Evolutionary conservation across 139 green algal species (phyloP).

Genomic region (Tetradesmus obliquus): DNA sequence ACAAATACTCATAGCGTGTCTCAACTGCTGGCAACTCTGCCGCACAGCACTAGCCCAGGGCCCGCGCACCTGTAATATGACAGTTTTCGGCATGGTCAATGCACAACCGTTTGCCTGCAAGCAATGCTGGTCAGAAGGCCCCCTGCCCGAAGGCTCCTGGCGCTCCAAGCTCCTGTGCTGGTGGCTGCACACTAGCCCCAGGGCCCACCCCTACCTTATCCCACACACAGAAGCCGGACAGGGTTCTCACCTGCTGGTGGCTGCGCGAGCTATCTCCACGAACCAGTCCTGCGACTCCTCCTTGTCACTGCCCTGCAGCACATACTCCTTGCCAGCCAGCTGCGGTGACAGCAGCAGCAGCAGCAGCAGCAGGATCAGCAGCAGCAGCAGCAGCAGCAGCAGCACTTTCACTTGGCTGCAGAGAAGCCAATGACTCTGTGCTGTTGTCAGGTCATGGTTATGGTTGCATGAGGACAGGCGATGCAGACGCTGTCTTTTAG

Average conservation of each 20-base stretch:
- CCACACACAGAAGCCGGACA: too few species aligned
- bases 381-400: neutral
- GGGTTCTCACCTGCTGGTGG: conserved; percentile 43
- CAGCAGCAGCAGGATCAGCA: neutral
- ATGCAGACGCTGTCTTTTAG: neutral
- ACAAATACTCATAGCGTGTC: too few species aligned
- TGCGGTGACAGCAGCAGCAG: conserved; percentile 7
- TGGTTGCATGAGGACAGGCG: too few species aligned
- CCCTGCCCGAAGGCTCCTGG: neutral
- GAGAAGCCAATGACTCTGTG: neutral
- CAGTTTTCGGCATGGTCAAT: too few species aligned
- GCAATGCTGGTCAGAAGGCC: too few species aligned
- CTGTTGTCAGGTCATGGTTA: neutral
- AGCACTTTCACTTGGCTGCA: neutral
- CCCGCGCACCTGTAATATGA: too few species aligned
- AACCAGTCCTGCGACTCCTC: conserved; percentile 49
- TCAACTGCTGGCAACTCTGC: too few species aligned
- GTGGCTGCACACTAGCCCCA: neutral
- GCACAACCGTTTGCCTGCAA: too few species aligned
- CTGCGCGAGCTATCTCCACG: conserved; percentile 41
- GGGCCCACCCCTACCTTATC: too few species aligned
- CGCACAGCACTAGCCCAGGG: too few species aligned
- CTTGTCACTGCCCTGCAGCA: conserved; percentile 41
- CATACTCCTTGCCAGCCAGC: conserved; percentile 40
- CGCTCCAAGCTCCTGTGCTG: neutral